These are phyloP conservation scores for Candida verbasci DNA, from an alignment of 805 yeast genomes.

Conservation along the genomic window DNA sequence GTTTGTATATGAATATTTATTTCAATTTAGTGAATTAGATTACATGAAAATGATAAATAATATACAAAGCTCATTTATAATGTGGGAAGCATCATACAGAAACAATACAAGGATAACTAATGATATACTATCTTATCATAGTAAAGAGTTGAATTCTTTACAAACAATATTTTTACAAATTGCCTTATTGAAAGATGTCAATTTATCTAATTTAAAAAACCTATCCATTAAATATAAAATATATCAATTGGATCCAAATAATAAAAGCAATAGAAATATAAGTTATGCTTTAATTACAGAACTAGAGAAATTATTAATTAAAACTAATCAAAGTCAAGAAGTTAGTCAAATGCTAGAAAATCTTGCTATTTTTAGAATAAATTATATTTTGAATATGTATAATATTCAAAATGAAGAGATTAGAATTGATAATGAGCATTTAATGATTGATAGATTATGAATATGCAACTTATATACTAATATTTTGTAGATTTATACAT, in stretches of 20 bases:
- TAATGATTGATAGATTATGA: constrained; percentile 1
- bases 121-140: constrained; percentile 13
- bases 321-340: neutral
- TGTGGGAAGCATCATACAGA: constrained; percentile 31
- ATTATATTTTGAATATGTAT: constrained; percentile 3
- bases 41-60: constrained; percentile 19
- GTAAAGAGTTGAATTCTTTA: constrained; percentile 15
- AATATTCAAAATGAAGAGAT: neutral
- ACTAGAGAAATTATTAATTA: constrained; percentile 9
- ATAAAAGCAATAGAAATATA: constrained; percentile 29
- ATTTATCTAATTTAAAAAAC: constrained; percentile 21
- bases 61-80: constrained; percentile 24
- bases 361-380: neutral
- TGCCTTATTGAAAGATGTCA: constrained; percentile 13
- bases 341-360: neutral
- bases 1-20: constrained; percentile 32
- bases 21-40: constrained; percentile 16
- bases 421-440: neutral
- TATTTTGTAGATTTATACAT: too few species aligned
- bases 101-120: constrained; percentile 11
- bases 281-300: constrained; percentile 13
- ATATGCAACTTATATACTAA: too few species aligned
- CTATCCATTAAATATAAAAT: constrained; percentile 28
- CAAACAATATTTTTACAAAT: constrained; percentile 24
- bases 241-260: constrained; percentile 14